These are phyloP conservation scores for Aspergillus pseudoterreus DNA, from an alignment of 2,329 filamentous ascomycete genomes.

Conservation along the genomic window DNA sequence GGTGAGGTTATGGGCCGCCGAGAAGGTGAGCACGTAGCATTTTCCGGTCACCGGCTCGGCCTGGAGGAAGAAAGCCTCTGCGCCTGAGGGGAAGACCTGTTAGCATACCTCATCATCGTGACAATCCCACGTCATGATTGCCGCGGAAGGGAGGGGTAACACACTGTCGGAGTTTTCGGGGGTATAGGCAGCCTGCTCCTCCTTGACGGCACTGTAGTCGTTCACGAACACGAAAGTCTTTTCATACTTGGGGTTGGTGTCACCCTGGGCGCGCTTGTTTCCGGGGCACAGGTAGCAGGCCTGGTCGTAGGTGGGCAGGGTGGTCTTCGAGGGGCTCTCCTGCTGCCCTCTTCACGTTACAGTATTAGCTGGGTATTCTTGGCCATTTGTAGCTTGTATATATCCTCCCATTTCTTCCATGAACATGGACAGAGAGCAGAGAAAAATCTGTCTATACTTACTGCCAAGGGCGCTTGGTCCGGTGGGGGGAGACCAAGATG, in stretches of 20 bases:
- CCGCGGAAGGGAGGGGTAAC: slow-evolving; percentile 11
- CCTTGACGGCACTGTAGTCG: slow-evolving; percentile 95
- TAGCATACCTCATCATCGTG: background rate
- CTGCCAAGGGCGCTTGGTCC: slow-evolving; percentile 98
- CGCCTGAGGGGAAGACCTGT: slow-evolving; percentile 45
- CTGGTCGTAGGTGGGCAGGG: slow-evolving; percentile 77
- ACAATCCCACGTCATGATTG: no score
- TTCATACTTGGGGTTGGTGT: slow-evolving; percentile 79
- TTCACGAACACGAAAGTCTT: slow-evolving; percentile 94
- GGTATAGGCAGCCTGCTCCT: slow-evolving; percentile 78
- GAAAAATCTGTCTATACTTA: slow-evolving; percentile 48
- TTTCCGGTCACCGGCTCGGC: slow-evolving; percentile 87
- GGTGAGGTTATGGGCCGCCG: slow-evolving; percentile 82
- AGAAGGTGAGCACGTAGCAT: slow-evolving; percentile 97
- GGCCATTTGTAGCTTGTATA: background rate
- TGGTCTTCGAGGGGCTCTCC: slow-evolving; percentile 65
- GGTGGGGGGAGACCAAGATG: slow-evolving; percentile 91
- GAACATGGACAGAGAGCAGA: background rate
- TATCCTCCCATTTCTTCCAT: background rate
- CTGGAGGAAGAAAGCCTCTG: slow-evolving; percentile 71
- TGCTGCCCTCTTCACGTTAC: slow-evolving; percentile 63
- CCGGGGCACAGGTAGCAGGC: slow-evolving; percentile 94
- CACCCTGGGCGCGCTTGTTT: slow-evolving; percentile 83
- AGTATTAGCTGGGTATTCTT: background rate
- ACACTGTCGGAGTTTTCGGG: slow-evolving; percentile 49